These are phyloP conservation scores for Colletotrichum theobromicola DNA, from an alignment of 2,329 filamentous ascomycete genomes.

Conservation along the genomic window DNA sequence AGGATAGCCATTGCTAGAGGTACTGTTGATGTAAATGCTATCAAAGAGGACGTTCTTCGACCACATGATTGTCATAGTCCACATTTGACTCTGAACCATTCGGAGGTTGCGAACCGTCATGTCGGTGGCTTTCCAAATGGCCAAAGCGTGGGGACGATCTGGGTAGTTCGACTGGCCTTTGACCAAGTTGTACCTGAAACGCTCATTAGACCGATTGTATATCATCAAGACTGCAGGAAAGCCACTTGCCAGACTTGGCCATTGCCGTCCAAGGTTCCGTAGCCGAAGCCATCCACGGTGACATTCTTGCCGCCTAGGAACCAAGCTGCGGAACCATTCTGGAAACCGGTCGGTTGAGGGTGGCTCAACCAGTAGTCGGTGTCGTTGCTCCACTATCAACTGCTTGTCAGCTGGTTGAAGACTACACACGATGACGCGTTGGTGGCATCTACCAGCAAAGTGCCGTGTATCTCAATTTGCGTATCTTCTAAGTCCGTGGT, in stretches of 20 bases:
- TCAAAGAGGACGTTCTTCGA: background rate
- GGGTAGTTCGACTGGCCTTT: background rate
- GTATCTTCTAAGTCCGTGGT: background rate
- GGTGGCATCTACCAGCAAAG: background rate
- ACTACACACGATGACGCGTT: background rate
- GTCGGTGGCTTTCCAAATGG: background rate
- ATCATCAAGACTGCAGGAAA: fast-evolving
- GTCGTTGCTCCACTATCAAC: background rate
- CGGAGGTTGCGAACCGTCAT: background rate
- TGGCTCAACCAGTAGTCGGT: background rate
- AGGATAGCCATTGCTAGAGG: background rate
- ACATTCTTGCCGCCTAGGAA: background rate
- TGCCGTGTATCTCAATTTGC: background rate
- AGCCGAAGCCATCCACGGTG: background rate
- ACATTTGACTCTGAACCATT: background rate
- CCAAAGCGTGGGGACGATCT: background rate
- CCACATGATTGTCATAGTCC: background rate
- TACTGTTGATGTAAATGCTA: background rate
- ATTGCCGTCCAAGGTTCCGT: background rate
- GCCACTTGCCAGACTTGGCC: background rate
- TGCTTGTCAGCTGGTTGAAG: background rate
- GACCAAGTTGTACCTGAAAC: background rate
- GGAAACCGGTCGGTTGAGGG: background rate
- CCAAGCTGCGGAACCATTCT: background rate
- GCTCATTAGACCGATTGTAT: background rate